Evolutionary conservation across 1,284 basidiomycete species (phyloP).

Genomic region (Boletus chippewaensis): DNA sequence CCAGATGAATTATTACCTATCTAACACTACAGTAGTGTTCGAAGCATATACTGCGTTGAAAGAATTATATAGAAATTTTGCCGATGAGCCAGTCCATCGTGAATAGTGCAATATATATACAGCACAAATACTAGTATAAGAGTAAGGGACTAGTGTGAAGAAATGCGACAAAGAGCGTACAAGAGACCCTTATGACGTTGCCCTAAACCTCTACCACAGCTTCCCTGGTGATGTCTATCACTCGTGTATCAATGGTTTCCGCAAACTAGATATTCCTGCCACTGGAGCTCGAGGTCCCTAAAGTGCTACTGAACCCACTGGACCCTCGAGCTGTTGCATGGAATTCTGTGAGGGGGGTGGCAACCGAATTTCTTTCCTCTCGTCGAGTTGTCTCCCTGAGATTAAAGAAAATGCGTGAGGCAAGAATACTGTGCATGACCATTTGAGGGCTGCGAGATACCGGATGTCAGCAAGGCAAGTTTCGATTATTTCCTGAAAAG

Average conservation of each 20-base stretch:
- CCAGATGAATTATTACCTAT: no score
- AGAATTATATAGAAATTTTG: no score
- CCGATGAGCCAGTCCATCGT: no score
- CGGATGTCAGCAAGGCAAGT: slow-evolving; percentile 1
- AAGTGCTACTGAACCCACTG: background rate
- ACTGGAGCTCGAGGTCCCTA: background rate
- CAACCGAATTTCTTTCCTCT: slow-evolving; percentile 1
- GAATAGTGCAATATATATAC: no score
- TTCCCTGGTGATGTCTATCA: background rate
- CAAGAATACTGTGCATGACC: slow-evolving; percentile 22
- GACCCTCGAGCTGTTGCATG: slow-evolving; percentile 1
- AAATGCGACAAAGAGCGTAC: background rate
- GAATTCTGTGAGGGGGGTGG: slow-evolving; percentile 14
- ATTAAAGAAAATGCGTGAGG: slow-evolving; percentile 27
- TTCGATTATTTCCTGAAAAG: background rate
- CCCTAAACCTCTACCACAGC: background rate
- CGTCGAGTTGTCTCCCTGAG: slow-evolving; percentile 19
- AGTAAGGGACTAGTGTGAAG: background rate
- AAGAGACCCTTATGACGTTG: background rate
- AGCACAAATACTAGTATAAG: no score
- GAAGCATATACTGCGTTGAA: no score
- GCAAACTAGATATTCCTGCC: background rate
- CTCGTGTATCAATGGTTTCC: background rate
- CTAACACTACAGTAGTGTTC: no score
- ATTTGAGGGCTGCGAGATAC: slow-evolving; percentile 18